Evolutionary conservation across 305 asterid species (phyloP).

Genomic region (Fraxinus albicans): DNA sequence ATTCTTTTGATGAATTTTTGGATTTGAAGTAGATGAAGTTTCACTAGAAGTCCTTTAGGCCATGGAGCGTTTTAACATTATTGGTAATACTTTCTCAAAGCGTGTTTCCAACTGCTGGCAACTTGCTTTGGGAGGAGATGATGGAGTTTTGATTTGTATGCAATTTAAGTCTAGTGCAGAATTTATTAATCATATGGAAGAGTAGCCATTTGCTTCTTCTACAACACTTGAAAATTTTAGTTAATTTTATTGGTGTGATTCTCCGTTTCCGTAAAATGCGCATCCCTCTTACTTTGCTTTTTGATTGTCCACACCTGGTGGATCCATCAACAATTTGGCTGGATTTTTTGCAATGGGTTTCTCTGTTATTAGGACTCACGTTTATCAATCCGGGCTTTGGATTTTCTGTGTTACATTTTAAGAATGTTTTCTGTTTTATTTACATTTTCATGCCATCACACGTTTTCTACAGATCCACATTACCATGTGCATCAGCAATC

Average conservation of each 20-base stretch:
- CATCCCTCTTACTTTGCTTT: not conserved
- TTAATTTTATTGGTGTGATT: not conserved
- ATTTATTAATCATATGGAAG: not conserved
- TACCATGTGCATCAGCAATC: not conserved
- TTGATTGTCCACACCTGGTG: not conserved
- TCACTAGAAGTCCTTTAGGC: not conserved
- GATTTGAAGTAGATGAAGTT: slow-evolving; percentile 5
- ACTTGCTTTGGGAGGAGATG: too few species aligned
- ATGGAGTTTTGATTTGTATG: not conserved
- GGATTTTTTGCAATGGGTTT: not conserved
- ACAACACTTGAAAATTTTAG: not conserved
- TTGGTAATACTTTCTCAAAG: not conserved
- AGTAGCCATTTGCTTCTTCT: not conserved
- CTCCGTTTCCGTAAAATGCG: not conserved
- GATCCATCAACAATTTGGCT: slow-evolving; percentile 1
- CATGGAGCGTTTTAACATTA: not conserved
- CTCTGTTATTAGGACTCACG: not conserved
- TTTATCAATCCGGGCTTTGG: not conserved
- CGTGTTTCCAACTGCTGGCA: slow-evolving; percentile 2
- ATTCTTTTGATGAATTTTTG: not conserved
- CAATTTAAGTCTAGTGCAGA: not conserved
- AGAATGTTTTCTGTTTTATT: not conserved
- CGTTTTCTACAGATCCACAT: slow-evolving; percentile 4
- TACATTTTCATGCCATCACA: not conserved
- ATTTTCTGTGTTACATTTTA: not conserved